These are phyloP conservation scores for Xylaria sp. DNA, from an alignment of 2,329 filamentous ascomycete species.

Conservation along the genomic window DNA sequence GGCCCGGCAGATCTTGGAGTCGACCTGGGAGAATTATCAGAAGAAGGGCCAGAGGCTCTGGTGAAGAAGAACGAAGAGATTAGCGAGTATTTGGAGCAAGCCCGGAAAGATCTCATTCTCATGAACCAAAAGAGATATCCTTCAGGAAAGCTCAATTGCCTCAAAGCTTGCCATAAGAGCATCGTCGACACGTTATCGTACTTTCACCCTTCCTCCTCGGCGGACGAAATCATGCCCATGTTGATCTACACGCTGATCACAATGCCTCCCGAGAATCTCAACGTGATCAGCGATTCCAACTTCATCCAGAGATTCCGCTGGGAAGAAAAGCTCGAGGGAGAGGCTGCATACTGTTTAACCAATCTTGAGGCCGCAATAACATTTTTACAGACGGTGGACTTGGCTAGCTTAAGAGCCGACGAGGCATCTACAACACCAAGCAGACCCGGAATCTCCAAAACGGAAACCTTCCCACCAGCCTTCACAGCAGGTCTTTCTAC, in stretches of 20 bases:
- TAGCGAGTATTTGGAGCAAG: constrained; percentile 74
- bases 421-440: constrained; percentile 75
- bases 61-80: constrained; percentile 74
- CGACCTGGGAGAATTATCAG: constrained; percentile 69
- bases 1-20: constrained; percentile 85
- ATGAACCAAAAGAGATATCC: constrained; percentile 93
- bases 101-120: constrained; percentile 74
- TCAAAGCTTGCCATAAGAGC: constrained; percentile 89
- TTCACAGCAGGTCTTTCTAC: constrained; percentile 59
- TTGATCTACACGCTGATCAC: constrained; percentile 97
- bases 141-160: constrained; percentile 86
- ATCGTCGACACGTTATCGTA: constrained; percentile 86
- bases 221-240: constrained; percentile 96
- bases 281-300: constrained; percentile 91
- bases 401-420: constrained; percentile 86
- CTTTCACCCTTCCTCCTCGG: constrained; percentile 82
- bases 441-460: constrained; percentile 65
- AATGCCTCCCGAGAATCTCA: constrained; percentile 83
- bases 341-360: constrained; percentile 94
- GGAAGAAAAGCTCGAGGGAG: constrained; percentile 86
- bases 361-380: constrained; percentile 95
- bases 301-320: constrained; percentile 95
- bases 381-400: constrained; percentile 93
- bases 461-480: constrained; percentile 67
- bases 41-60: constrained; percentile 65